Base-by-base conservation (phyloP, 2,329 filamentous ascomycete genomes). In the Aspergillus sp. region DNA sequence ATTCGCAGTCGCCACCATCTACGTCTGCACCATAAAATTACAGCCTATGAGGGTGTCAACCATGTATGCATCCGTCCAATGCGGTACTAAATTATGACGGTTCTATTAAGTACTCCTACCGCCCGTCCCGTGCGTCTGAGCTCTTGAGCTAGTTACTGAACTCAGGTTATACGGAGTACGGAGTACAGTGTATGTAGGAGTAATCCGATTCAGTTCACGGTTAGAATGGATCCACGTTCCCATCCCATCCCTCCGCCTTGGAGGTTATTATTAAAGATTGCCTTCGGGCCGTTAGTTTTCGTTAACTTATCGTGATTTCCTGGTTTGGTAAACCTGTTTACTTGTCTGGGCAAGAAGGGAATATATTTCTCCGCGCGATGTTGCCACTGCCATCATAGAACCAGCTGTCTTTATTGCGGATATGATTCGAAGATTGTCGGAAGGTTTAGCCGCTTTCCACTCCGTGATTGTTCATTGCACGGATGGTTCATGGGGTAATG, bases 1-100 rank as follows among this genome's bases (percentile, higher is more conserved):
- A 15, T 45, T 36, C 34, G 12, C 13, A 34, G 15, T 49, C 50
- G 50, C 50, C 50, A 53, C 50, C 50, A 53, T 53, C 36, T 53
- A 53, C 50, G 50, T 53, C 30, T 44, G 22, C 26, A 22, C 50
- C 26, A 39, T 30, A 32, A 39, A 30, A 47, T 9, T 12, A 13
- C n/a, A 18, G 8, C 47, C 30, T 24, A 17, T 22, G 22, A 17
- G n/a, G 26, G 26, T 9, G 26, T 9, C 11, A 30, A 8, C 26
- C 26, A 30, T 30, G 26, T 36, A 17, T 43, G 15, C 22, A 17
- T 9, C 4, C 9, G 4, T 9, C 9, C 26, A 30, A 30, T 9
- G 8, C 26, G 8, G 26, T 30, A 30, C 26, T 9, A 4, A 38
- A 22, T 48, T 15, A 48, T 34, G 34, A 36, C 34, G 15, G 12